A percentile compares a stretch with the other conserved stretches of the same genome.
Evolutionary conservation across 176 grass and related monocot genomes (phyloP).

Genomic region (Oryza australiensis): DNA sequence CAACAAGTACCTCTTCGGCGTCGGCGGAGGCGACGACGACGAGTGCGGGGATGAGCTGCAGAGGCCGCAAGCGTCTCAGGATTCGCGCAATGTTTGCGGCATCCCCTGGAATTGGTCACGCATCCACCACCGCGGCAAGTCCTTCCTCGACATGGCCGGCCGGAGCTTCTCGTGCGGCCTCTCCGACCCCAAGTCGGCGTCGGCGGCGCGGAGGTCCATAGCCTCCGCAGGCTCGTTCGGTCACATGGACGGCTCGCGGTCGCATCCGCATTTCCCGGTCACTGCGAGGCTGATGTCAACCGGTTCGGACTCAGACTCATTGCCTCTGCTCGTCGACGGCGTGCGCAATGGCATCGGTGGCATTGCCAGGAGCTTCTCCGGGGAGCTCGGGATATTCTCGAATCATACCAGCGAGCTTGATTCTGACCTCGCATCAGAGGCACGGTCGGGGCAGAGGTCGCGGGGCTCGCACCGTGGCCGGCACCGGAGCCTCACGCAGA

Average conservation of each 20-base stretch:
- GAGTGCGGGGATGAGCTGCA: conserved; percentile 37
- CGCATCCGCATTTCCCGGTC: conserved; percentile 54
- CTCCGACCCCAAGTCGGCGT: conserved; percentile 62
- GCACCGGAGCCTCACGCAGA: conserved; percentile 74
- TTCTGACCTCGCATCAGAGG: conserved; percentile 61
- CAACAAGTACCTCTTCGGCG: conserved; percentile 51
- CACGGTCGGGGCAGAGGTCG: conserved; percentile 46
- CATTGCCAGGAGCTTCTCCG: conserved; percentile 53
- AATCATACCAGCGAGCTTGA: conserved; percentile 54
- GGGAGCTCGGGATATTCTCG: conserved; percentile 67
- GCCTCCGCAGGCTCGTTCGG: conserved; percentile 46
- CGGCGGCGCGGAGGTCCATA: conserved; percentile 52
- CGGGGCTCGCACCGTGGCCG: conserved; percentile 42
- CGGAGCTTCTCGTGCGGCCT: conserved; percentile 87
- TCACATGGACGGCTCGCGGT: conserved; percentile 45
- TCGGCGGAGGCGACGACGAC: conserved; percentile 11
- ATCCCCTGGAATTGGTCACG: conserved; percentile 99
- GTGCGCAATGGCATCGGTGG: conserved; percentile 31
- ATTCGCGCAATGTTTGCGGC: conserved; percentile 68
- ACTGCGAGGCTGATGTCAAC: conserved; percentile 51
- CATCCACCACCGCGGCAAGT: conserved; percentile 88
- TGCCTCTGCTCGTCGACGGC: conserved; percentile 64
- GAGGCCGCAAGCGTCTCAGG: conserved; percentile 42
- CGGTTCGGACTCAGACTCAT: conserved; percentile 75
- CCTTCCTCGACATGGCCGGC: conserved; percentile 84